A percentile compares a stretch with the other conserved stretches of the same genome.
phyloP scores from a whole-genome alignment of 164 flowering plant species.

The Aristolochia californica region DNA sequence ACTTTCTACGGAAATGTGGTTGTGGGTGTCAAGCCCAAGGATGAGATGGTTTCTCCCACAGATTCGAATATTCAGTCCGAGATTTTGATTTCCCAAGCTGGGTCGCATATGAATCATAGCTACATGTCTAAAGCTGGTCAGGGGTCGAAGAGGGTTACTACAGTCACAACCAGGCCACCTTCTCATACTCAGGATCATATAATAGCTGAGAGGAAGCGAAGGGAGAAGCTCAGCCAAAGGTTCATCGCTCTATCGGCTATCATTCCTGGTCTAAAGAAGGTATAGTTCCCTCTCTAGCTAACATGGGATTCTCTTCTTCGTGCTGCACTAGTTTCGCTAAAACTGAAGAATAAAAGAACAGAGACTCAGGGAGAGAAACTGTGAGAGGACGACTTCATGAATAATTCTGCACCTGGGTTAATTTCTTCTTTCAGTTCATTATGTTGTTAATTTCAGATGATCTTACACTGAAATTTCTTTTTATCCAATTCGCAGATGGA shows the following conservation, averaged over 20 bases:
- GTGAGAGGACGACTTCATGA: too few relatives aligned
- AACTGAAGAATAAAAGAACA: too few relatives aligned
- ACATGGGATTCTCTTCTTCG: too few relatives aligned
- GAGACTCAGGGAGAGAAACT: too few relatives aligned
- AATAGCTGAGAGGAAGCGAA: constrained; percentile 42
- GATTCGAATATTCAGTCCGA: constrained; percentile 17
- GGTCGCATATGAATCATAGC: constrained; percentile 22
- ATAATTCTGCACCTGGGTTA: too few relatives aligned
- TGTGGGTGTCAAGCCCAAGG: constrained; percentile 4
- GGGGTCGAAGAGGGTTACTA: constrained; percentile 22
- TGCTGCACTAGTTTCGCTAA: too few relatives aligned
- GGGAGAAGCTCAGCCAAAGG: constrained; percentile 47
- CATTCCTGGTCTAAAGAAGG: constrained; percentile 49
- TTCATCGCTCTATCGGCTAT: constrained; percentile 44
- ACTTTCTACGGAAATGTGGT: constrained; percentile 5
- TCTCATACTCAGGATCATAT: constrained; percentile 38
- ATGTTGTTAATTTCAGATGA: background rate
- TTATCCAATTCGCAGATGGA: constrained; percentile 45
- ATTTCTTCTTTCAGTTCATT: too few relatives aligned
- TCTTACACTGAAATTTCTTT: background rate
- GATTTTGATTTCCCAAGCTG: constrained; percentile 23
- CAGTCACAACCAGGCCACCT: constrained; percentile 10
- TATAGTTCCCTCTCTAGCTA: constrained; percentile 7
- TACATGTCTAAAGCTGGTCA: constrained; percentile 23
- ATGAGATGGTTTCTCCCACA: constrained; percentile 1